Conservation (phyloP, 352 stramenopile species). For the Phytophthora quininea region DNA sequence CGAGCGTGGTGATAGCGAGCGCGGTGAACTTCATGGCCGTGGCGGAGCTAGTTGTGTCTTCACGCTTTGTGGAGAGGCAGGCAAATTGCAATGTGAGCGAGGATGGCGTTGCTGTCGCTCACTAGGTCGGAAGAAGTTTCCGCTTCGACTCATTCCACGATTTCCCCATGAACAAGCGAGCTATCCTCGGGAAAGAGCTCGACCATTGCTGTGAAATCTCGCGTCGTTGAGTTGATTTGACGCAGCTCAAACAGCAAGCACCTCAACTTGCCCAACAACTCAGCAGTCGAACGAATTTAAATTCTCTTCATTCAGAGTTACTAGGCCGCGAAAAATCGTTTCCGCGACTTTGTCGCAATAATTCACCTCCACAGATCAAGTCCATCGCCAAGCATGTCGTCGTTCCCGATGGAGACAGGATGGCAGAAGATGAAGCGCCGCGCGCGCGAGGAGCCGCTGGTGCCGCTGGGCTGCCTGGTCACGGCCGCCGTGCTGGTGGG, state of each 20-base stretch:
- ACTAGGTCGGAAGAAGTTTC: too few species aligned
- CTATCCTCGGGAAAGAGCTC: too few species aligned
- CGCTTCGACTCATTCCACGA: too few species aligned
- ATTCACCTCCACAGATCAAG: conserved; percentile 15
- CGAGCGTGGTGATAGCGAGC: conserved; percentile 7
- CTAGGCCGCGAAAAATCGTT: background rate
- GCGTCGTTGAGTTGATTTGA: too few species aligned
- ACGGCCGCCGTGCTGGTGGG: conserved; percentile 68
- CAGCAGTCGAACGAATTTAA: too few species aligned
- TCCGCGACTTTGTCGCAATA: background rate
- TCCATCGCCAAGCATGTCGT: conserved; percentile 22
- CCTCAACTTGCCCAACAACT: too few species aligned
- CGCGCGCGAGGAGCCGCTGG: conserved; percentile 71
- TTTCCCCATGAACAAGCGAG: too few species aligned
- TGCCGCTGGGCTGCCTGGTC: conserved; percentile 69
- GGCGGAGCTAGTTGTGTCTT: background rate
- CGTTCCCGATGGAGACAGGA: conserved; percentile 61
- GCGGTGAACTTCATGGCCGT: conserved; percentile 1
- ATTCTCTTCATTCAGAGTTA: too few species aligned
- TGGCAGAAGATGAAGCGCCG: conserved; percentile 86
- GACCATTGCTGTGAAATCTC: too few species aligned
- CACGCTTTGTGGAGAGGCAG: background rate
- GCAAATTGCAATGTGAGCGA: background rate
- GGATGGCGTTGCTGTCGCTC: background rate
- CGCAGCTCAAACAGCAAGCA: too few species aligned